Base-by-base conservation (phyloP, 78 protist genomes). In the Tieghemostelium lacteum region DNA sequence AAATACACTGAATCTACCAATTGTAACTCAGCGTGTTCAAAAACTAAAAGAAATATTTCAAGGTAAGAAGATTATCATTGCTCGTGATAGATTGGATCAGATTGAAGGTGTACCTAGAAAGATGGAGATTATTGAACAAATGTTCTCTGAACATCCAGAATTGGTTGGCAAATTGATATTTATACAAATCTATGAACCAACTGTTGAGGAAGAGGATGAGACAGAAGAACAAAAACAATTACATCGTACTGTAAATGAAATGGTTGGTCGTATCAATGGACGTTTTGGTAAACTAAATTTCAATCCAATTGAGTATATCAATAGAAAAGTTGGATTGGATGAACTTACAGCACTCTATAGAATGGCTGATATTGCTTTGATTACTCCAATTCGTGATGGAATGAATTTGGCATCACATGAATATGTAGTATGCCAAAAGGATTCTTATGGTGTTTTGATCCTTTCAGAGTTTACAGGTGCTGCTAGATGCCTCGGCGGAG, bases 311-410 rank as follows among this genome's bases (percentile, higher is more conserved):
- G 96, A 83, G 33, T 96, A 96, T 64, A 76, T 96, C 24, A 86
- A 95, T 91, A 78, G 80, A 57, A 31, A 92, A n/a, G 77, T 96
- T 29, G 29, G n/a, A 1, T 80, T 62, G 3, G 85, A 45, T 26
- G 96, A 95, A n/a, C 29, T 96, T 14, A 28, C 54, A 33, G 97
- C 98, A 8, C 28, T 92, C 2, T 96, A 94, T 71, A 31, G 42
- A 45, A 3, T 87, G 54, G 96, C 97, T 8, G 97, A 96, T 54
- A 77, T 77, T 0, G 85, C 88, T 8, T 34, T 97, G 33, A 73
- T 96, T 50, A 94, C 98, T 20, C 96, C 98, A 55, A 63, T 96
- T 20, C 80, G 98, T 1, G 98, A 96, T 49, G 98, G 98, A 12
- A 65, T 94, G 86, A 88, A 85, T 63, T 45, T 94, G 39, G 63